A percentile compares a stretch with the other conserved stretches of the same genome.
phyloP scores from a whole-genome alignment of 768 basidiomycete genomes.

The Baorangia bicolor region DNA sequence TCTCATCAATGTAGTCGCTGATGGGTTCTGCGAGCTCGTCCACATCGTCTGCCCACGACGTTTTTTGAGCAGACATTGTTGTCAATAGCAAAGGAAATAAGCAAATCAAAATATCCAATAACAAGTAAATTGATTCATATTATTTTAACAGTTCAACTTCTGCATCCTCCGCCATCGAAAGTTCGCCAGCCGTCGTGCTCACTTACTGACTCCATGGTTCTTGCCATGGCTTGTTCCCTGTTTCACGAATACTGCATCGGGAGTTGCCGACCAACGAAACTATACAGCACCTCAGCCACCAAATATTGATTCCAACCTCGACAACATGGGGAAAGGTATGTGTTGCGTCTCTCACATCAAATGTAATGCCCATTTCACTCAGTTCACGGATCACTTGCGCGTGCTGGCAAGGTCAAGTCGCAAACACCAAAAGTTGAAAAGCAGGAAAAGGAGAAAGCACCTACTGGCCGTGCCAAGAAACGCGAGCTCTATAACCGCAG shows the following conservation, averaged over 20 bases:
- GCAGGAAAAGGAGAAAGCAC: conserved; percentile 97
- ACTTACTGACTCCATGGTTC: neutral
- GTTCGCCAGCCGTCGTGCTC: neutral
- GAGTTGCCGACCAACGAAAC: conserved; percentile 37
- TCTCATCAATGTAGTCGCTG: conserved; percentile 77
- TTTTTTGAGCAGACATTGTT: conserved; percentile 44
- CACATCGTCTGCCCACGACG: conserved; percentile 87
- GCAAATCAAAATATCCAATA: conserved; percentile 18
- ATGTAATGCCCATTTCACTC: neutral
- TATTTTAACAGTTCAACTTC: neutral
- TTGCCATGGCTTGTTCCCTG: no score
- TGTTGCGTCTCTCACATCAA: conserved; percentile 1
- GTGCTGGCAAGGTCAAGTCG: conserved; percentile 98
- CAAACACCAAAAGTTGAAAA: conserved; percentile 97
- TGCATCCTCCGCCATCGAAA: neutral
- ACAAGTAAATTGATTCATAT: neutral
- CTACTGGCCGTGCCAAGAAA: conserved; percentile 98
- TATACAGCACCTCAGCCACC: conserved; percentile 38
- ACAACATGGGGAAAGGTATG: conserved; percentile 72
- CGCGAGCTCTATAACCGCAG: conserved; percentile 88
- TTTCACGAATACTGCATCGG: neutral
- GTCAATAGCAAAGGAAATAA: conserved; percentile 12
- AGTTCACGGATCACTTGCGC: conserved; percentile 99
- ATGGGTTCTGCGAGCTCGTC: conserved; percentile 63
- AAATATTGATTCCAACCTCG: conserved; percentile 42